These are phyloP conservation scores for Penstemon newberryi DNA, from an alignment of 257 asterid species.

Conservation along the genomic window DNA sequence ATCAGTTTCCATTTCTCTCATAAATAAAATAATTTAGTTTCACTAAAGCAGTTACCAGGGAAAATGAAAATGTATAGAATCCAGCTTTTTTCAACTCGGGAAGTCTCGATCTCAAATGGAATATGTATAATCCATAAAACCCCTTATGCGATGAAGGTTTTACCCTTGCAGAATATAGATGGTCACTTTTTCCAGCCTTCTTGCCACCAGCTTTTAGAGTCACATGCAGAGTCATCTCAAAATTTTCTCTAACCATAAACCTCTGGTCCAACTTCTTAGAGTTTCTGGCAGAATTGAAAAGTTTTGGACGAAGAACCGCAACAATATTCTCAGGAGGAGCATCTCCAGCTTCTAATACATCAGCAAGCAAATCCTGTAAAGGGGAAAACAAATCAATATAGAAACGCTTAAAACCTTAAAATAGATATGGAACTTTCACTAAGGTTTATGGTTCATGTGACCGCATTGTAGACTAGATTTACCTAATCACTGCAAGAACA, in stretches of 20 bases:
- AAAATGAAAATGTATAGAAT: constrained; percentile 40
- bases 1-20: constrained; percentile 3
- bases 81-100: constrained; percentile 51
- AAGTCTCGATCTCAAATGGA: constrained; percentile 31
- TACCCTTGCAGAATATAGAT: constrained; percentile 34
- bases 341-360: constrained; percentile 52
- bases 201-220: constrained; percentile 13
- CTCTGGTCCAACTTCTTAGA: constrained; percentile 49
- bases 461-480: not conserved
- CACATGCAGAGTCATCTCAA: constrained; percentile 42
- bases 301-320: constrained; percentile 61
- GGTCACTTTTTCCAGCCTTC: not conserved
- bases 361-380: constrained; percentile 48
- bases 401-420: not conserved
- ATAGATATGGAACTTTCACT: not conserved
- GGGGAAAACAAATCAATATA: not conserved
- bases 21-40: not conserved
- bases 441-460: not conserved
- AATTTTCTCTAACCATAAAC: constrained; percentile 40
- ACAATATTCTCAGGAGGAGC: constrained; percentile 46
- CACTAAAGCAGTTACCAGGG: constrained; percentile 47
- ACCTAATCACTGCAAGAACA: not conserved
- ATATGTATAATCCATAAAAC: constrained; percentile 50
- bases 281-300: constrained; percentile 27
- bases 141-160: constrained; percentile 37